These are phyloP conservation scores for Colletotrichum plurivorum DNA, from an alignment of 2,329 filamentous ascomycete species.

Conservation along the genomic window DNA sequence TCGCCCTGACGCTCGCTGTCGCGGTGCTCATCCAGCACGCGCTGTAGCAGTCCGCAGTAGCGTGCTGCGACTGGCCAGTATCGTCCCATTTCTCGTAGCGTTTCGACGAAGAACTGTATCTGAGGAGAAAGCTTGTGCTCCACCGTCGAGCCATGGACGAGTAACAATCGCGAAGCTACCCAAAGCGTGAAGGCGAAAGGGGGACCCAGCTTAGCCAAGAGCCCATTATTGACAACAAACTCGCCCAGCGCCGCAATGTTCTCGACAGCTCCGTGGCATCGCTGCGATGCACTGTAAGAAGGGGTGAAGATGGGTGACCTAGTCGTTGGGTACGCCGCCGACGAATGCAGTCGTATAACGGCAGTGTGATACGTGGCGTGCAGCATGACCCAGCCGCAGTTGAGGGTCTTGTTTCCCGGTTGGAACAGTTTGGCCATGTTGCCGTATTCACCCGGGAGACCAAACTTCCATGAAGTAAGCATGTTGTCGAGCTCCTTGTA, in stretches of 20 bases:
- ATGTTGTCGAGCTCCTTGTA: slow-evolving; percentile 89
- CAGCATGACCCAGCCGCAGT: slow-evolving; percentile 90
- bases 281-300: slow-evolving; percentile 86
- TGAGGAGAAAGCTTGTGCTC: slow-evolving; percentile 86
- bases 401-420: slow-evolving; percentile 77
- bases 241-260: slow-evolving; percentile 84
- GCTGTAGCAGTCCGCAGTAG: slow-evolving; percentile 83
- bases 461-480: slow-evolving; percentile 86
- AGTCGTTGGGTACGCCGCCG: slow-evolving; percentile 91
- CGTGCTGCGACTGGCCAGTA: slow-evolving; percentile 90
- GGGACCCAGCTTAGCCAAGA: slow-evolving; percentile 86
- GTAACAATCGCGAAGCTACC: slow-evolving; percentile 88
- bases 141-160: slow-evolving; percentile 92
- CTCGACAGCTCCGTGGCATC: slow-evolving; percentile 86
- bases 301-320: slow-evolving; percentile 91
- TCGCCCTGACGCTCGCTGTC: slow-evolving; percentile 83
- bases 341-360: slow-evolving; percentile 91
- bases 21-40: slow-evolving; percentile 88
- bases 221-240: slow-evolving; percentile 81
- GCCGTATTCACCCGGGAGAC: slow-evolving; percentile 85
- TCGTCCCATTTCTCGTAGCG: slow-evolving; percentile 82
- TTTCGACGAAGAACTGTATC: slow-evolving; percentile 86
- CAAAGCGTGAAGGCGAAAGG: slow-evolving; percentile 94
- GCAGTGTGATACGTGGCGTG: slow-evolving; percentile 92
- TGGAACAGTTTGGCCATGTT: slow-evolving; percentile 86